Evolutionary conservation across 2,329 filamentous ascomycete genomes (phyloP), one percentile per base, ranked within the genome.

Genomic region (Penicillium glabrum): DNA sequence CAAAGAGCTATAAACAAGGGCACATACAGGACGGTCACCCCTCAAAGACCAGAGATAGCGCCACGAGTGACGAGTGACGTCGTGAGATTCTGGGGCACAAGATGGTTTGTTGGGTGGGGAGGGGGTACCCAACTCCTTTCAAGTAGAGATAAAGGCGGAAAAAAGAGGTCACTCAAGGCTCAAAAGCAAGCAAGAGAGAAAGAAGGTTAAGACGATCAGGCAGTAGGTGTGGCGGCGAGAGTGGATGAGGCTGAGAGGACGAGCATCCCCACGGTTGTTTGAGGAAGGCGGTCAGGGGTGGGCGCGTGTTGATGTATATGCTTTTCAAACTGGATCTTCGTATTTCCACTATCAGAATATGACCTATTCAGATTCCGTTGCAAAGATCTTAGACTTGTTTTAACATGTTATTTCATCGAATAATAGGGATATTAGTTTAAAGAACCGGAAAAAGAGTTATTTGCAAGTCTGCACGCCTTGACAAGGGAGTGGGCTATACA

Each of bases 231-330:
- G 58, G 58, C 51, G 58, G 58, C n/a, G 60, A 59, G 48, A 54
- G 48, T 53, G 16, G 55, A 58, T 61, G 59, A 61, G 61, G 63
- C 63, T 64, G 59, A 65, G 60, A 52, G 4, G 39, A 21, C n/a
- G 39, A 41, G 39, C 39, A 41, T 41, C 39, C 39, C 39, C 39
- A 41, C 39, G 35, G 21, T 54, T 33, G 26, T 54, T 49, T 46
- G 54, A 23, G 26, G 41, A 47, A 46, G 31, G 68, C 74, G 67
- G 73, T 21, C 26, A 31, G 8, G 33, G 16, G n/a, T 11, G 35
- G 16, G 11, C 16, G 19, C 16, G 37, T 37, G 33, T 16, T 9
- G 33, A 31, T 31, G 29, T 31, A 31, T 31, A 31, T 5, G 29
- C 11, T 31, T 31, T 14, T 31, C 4, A 5, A 13, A 13, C 29